These are phyloP conservation scores for Teratosphaeria epicoccoides DNA, from an alignment of 2,329 filamentous ascomycete genomes.

Conservation along the genomic window DNA sequence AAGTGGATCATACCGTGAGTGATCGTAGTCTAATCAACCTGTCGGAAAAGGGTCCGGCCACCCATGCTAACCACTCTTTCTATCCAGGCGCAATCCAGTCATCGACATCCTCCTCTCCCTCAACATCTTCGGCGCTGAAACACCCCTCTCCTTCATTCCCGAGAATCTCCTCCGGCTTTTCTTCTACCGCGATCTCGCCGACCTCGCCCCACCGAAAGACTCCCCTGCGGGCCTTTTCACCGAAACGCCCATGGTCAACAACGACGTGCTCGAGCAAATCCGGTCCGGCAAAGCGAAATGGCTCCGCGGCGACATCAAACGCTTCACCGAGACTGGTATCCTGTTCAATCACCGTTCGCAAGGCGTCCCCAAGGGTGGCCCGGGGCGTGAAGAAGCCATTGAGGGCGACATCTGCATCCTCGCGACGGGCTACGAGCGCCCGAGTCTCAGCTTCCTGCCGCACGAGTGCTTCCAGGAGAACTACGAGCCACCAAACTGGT, in stretches of 20 bases:
- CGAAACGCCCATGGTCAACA: constrained; percentile 77
- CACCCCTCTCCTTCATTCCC: constrained; percentile 63
- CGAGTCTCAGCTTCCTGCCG: constrained; percentile 63
- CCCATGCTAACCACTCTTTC: constrained; percentile 23
- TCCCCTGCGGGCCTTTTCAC: constrained; percentile 62
- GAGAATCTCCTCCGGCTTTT: constrained; percentile 63
- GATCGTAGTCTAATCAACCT: no score
- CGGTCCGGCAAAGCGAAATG: constrained; percentile 62
- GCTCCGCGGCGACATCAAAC: constrained; percentile 69
- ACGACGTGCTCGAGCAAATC: constrained; percentile 65
- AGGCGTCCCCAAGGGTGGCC: constrained; percentile 66
- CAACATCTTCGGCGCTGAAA: constrained; percentile 65
- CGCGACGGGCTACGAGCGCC: constrained; percentile 72
- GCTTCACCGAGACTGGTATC: constrained; percentile 53
- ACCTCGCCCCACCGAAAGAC: constrained; percentile 52
- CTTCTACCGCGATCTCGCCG: constrained; percentile 72
- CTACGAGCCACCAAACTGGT: constrained; percentile 76
- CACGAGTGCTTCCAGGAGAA: constrained; percentile 60
- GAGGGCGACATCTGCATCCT: constrained; percentile 68
- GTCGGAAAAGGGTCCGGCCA: not conserved
- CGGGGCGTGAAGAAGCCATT: constrained; percentile 55
- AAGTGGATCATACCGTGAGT: constrained; percentile 23
- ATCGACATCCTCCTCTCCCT: constrained; percentile 63
- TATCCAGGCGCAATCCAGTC: constrained; percentile 69
- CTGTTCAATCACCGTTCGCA: constrained; percentile 59